Conservation (phyloP, 1,139 yeast species). For the Sugiyamaella sp. region DNA sequence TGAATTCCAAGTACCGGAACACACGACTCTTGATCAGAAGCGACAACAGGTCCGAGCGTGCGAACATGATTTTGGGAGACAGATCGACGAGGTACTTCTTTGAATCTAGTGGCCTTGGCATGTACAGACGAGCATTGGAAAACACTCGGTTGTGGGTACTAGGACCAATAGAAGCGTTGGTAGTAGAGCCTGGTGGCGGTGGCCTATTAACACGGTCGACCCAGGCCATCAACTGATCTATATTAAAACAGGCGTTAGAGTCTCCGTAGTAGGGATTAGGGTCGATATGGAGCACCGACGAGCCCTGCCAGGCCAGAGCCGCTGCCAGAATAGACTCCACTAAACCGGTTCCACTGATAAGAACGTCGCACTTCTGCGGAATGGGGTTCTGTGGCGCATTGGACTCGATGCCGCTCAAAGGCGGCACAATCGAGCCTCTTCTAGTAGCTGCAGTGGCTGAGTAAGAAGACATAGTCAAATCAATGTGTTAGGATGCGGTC, state of each 20-base stretch:
- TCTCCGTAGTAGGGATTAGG: slow-evolving; percentile 86
- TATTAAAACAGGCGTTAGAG: slow-evolving; percentile 77
- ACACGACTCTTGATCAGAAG: slow-evolving; percentile 82
- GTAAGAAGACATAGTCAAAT: slow-evolving; percentile 41
- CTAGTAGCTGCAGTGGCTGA: slow-evolving; percentile 48
- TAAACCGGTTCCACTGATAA: slow-evolving; percentile 90
- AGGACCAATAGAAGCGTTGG: not conserved
- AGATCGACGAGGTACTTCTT: slow-evolving; percentile 85
- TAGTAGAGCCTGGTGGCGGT: not conserved
- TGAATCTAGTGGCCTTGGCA: slow-evolving; percentile 66
- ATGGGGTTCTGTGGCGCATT: slow-evolving; percentile 51
- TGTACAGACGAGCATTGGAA: slow-evolving; percentile 53
- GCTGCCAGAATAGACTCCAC: slow-evolving; percentile 90
- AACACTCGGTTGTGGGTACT: slow-evolving; percentile 26
- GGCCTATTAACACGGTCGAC: slow-evolving; percentile 56
- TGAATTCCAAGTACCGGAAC: slow-evolving; percentile 88
- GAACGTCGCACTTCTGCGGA: slow-evolving; percentile 65
- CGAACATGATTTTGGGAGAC: slow-evolving; percentile 86
- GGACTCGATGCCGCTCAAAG: slow-evolving; percentile 56
- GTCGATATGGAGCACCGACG: slow-evolving; percentile 86
- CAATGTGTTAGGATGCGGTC: not conserved
- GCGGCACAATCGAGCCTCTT: slow-evolving; percentile 80
- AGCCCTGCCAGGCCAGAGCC: slow-evolving; percentile 95
- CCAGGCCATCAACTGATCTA: slow-evolving; percentile 85
- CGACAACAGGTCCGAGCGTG: slow-evolving; percentile 80